These are phyloP conservation scores for Akanthomyces lecanii DNA, from an alignment of 2,329 filamentous ascomycete genomes.

Conservation along the genomic window DNA sequence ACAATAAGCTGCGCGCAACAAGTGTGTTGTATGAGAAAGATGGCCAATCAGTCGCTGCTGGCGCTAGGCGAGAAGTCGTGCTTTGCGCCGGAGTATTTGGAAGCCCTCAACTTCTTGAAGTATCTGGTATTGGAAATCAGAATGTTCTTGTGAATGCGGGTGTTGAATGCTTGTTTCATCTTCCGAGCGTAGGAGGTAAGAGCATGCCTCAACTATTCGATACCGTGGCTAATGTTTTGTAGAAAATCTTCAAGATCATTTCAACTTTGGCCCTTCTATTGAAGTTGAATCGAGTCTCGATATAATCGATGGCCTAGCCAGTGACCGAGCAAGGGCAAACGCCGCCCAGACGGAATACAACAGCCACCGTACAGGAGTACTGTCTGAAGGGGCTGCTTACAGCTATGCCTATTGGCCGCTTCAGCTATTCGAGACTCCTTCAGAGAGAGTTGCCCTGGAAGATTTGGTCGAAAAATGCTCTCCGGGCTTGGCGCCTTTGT, in stretches of 20 bases:
- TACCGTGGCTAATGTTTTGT: too few relatives aligned
- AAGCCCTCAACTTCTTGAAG: not conserved
- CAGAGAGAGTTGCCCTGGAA: too few relatives aligned
- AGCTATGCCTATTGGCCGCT: too few relatives aligned
- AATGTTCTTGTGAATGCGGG: not conserved
- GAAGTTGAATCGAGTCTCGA: not conserved
- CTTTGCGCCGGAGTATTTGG: not conserved
- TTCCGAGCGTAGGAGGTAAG: not conserved
- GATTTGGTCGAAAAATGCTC: too few relatives aligned
- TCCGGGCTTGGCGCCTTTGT: too few relatives aligned
- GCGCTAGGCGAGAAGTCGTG: not conserved
- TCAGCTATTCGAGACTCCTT: too few relatives aligned
- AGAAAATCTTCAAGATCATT: not conserved
- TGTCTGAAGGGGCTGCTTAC: too few relatives aligned
- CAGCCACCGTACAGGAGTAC: too few relatives aligned
- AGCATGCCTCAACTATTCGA: too few relatives aligned
- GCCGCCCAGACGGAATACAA: not conserved
- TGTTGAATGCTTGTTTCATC: not conserved
- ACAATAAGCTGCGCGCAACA: too few relatives aligned
- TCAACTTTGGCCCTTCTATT: not conserved
- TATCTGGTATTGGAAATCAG: not conserved
- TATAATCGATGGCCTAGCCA: not conserved
- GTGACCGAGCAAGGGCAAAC: not conserved
- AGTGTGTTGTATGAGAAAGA: too few relatives aligned
- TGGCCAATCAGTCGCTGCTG: not conserved